Conservation (phyloP, 148 eudicot species). For the Amaranthus cruentus region DNA sequence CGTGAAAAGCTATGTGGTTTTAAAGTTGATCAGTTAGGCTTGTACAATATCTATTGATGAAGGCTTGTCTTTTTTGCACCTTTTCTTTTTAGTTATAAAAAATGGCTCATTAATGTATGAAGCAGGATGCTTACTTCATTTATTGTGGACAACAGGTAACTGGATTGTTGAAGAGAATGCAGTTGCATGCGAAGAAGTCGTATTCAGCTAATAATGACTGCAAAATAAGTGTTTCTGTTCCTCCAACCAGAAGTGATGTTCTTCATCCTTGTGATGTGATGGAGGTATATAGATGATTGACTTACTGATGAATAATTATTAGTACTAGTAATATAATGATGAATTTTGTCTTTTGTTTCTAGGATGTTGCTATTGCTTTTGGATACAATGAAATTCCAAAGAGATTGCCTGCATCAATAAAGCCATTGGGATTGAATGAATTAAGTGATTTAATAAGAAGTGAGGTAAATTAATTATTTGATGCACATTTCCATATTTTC, state of each 20-base stretch:
- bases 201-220: constrained; percentile 33
- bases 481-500: neutral
- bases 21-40: neutral
- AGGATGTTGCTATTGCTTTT: constrained; percentile 99
- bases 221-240: constrained; percentile 59
- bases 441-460: constrained; percentile 64
- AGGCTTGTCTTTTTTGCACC: neutral
- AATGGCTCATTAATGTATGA: neutral
- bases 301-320: neutral
- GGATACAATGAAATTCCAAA: constrained; percentile 89
- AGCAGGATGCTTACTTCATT: constrained; percentile 18
- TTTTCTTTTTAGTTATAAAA: neutral
- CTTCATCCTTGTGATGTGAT: constrained; percentile 98
- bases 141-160: constrained; percentile 50
- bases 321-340: constrained; percentile 1
- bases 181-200: constrained; percentile 57
- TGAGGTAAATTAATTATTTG: constrained; percentile 46
- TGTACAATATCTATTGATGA: neutral
- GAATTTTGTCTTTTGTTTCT: neutral
- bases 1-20: neutral
- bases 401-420: constrained; percentile 67
- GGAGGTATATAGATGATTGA: constrained; percentile 47
- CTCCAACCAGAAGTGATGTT: constrained; percentile 95
- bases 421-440: constrained; percentile 67
- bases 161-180: constrained; percentile 74